Percentiles rank a stretch among this genome's conserved stretches.
Evolutionary conservation across 176 grass and related monocot genomes (phyloP).

Genomic region (Miscanthus lutarioriparius): DNA sequence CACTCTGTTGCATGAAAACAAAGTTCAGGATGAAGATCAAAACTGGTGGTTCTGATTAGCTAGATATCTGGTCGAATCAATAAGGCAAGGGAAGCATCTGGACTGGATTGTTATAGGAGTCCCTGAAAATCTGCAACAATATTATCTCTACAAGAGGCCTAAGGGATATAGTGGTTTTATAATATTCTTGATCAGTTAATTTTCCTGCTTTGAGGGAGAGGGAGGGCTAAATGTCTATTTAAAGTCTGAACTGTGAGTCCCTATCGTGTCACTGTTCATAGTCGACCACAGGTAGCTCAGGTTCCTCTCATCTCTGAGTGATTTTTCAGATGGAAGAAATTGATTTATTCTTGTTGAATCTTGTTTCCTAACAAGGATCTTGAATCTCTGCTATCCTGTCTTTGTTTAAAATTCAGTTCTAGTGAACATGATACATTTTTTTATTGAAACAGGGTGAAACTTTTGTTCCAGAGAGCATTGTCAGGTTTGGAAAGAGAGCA

Average conservation of each 20-base stretch:
- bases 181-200: neutral
- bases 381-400: neutral
- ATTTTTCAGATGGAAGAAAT: neutral
- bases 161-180: neutral
- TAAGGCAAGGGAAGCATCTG: neutral
- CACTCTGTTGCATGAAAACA: too few relatives aligned
- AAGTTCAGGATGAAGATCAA: neutral
- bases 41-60: neutral
- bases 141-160: neutral
- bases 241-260: neutral
- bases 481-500: conserved; percentile 72
- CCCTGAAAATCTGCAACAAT: too few relatives aligned
- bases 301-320: neutral
- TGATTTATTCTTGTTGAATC: neutral
- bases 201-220: neutral
- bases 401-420: neutral
- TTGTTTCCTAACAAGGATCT: neutral
- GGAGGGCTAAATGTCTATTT: neutral
- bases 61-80: neutral
- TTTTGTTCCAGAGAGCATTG: conserved; percentile 84
- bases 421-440: neutral
- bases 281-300: neutral
- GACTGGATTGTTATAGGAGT: neutral
- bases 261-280: neutral
- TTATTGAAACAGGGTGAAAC: conserved; percentile 82